Base-by-base conservation (phyloP, 2,329 filamentous ascomycete genomes). In the Pestalotiopsis sp. region DNA sequence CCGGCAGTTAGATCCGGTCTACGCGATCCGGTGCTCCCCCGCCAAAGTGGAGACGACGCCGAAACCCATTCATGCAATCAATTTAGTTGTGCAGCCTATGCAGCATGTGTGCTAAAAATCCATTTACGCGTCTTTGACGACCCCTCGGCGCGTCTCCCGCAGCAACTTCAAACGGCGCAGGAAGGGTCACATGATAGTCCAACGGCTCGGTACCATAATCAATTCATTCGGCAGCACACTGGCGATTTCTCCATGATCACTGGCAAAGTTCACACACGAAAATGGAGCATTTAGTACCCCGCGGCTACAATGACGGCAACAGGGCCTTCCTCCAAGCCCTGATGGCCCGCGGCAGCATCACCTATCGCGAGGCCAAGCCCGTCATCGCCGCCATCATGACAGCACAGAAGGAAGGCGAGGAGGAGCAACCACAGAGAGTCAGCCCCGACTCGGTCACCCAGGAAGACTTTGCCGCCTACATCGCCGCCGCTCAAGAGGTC, bases 251-350 rank as follows among this genome's bases (percentile, higher is more conserved):
- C 12, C 27, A 27, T 27, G 11, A 27, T 27, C 9, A 59, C 23
- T 23, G 11, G 23, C 9, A 3, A 13, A 14, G 25, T 36, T 9
- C n/a, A 14, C 4, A 27, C 27, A 4, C 27, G 7, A 62, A 38
- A 36, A 62, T 62, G 59, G 79, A 80, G 69, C 75, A 77, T 20
- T 73, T 78, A 20, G 63, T 81, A 12, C 76, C 75, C 3, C 71
- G 72, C 0, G 78, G 80, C 25, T 89, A 87, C 75, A 77, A 79
- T 68, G 84, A 97, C 77, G 86, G 86, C 70, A 93, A 98, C 78
- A 91, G 94, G 68, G 95, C 95, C 9, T 97, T 99, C 77, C 85
- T 98, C 0, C 96, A 99, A 81, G 93, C 93, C 63, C 90, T 99
- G 73, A 86, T 98, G 79, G 90, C 93, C 3, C 90, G 91, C 64